phyloP scores from a whole-genome alignment of 1,284 basidiomycete genomes.

The Pisolithus thermaeus region DNA sequence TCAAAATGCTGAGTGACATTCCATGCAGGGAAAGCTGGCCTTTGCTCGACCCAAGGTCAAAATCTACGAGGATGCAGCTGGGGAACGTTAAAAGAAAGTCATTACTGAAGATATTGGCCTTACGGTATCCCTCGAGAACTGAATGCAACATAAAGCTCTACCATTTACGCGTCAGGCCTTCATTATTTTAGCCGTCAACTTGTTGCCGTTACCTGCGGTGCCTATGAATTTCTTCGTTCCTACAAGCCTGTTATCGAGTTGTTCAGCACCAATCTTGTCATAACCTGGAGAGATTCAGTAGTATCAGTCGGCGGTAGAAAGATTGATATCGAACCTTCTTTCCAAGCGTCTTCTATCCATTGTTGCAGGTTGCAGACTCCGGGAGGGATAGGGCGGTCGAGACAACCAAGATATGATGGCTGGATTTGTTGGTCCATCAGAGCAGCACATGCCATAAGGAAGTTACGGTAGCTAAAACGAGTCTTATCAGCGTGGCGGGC shows the following conservation, averaged over 20 bases:
- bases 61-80: slow-evolving; percentile 63
- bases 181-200: not conserved
- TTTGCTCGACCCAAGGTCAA: slow-evolving; percentile 38
- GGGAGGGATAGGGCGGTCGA: slow-evolving; percentile 53
- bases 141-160: slow-evolving; percentile 52
- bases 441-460: slow-evolving; percentile 72
- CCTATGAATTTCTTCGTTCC: slow-evolving; percentile 76
- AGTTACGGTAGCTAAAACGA: slow-evolving; percentile 73
- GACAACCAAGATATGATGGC: slow-evolving; percentile 52
- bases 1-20: not conserved
- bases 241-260: slow-evolving; percentile 55
- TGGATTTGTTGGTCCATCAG: slow-evolving; percentile 61
- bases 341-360: slow-evolving; percentile 81
- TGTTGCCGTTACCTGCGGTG: slow-evolving; percentile 50
- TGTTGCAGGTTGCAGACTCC: slow-evolving; percentile 68
- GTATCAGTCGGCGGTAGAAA: not conserved
- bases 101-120: slow-evolving; percentile 21
- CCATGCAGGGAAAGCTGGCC: slow-evolving; percentile 26
- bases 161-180: slow-evolving; percentile 1
- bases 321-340: slow-evolving; percentile 38
- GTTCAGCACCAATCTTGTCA: slow-evolving; percentile 59
- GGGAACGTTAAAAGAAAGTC: not conserved
- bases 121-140: slow-evolving; percentile 73
- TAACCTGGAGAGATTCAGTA: slow-evolving; percentile 46
- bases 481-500: slow-evolving; percentile 1